Evolutionary conservation across 1,284 basidiomycete genomes (phyloP), one percentile per base, ranked within the genome.

Genomic region (Ceratobasidium papillatum): DNA sequence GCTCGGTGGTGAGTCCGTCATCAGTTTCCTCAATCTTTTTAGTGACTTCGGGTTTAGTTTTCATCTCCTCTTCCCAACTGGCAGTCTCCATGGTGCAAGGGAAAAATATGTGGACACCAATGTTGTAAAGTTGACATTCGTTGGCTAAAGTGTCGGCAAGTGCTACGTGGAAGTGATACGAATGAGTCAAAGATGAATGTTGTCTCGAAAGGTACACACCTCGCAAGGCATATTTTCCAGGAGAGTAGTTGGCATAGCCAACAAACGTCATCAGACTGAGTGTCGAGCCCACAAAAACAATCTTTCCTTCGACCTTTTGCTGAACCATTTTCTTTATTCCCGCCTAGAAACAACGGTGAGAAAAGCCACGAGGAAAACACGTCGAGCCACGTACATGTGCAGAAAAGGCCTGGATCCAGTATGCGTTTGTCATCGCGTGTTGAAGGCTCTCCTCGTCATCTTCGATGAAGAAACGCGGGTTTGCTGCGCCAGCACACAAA

Each of bases 171-270:
- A 25, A 32, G 41, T 34, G 25, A 3, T 75, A 76, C 83, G 80
- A 80, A 62, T 14, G n/a, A 22, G 30, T 2, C 36, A 3, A 27
- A 22, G 25, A 14, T 22, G 12, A 30, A 9, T 22, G 25, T 14
- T 9, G n/a, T 17, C 22, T 34, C 17, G 11, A 43, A 25, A 43
- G 4, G 30, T 17, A 75, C 80, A 63, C 78, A 94, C 95, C 96
- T 83, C 95, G 86, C 17, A 98, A 82, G 11, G 97, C 97, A 79
- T 93, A 91, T 82, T 98, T 99, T 62, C 90, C 93, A 0, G 96
- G 95, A 0, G 93, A 85, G 81, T 99, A 99, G 1, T 91, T 87
- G 2, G 92, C 86, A 79, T 93, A 99, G 0, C 97, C 96, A 19
- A 94, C 84, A 64, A 98, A 86, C 0, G 90, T 88, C 84, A 95